phyloP scores from a whole-genome alignment of 257 asterid genomes.

The Solanum appendiculatum region DNA sequence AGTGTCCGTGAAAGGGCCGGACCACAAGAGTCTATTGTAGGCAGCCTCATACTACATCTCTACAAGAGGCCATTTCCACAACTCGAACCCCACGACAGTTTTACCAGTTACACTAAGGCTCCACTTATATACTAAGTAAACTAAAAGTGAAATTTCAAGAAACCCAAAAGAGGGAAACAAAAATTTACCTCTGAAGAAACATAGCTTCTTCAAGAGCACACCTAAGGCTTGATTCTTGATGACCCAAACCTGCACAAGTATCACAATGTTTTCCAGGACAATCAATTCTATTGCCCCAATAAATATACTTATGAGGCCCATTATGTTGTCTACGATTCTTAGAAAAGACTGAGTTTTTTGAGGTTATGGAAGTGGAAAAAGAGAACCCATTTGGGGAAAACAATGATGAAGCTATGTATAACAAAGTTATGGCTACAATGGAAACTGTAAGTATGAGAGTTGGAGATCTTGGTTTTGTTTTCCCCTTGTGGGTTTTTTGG shows the following conservation, averaged over 20 bases:
- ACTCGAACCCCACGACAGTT: neutral
- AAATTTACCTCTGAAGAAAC: conserved; percentile 58
- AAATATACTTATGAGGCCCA: conserved; percentile 58
- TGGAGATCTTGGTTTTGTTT: conserved; percentile 63
- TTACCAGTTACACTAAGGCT: neutral
- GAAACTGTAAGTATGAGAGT: conserved; percentile 29
- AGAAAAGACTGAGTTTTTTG: conserved; percentile 2
- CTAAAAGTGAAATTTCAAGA: neutral
- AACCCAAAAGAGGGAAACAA: neutral
- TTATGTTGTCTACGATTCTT: neutral
- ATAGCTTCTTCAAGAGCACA: conserved; percentile 98
- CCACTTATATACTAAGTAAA: neutral
- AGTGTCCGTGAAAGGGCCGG: neutral
- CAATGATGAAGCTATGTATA: conserved; percentile 48
- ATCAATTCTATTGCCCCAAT: conserved; percentile 85
- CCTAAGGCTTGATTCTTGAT: conserved; percentile 98
- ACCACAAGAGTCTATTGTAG: neutral
- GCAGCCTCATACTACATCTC: neutral
- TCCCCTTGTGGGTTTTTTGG: conserved; percentile 45
- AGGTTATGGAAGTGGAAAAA: conserved; percentile 22
- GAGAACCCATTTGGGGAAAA: conserved; percentile 34
- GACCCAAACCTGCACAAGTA: conserved; percentile 91
- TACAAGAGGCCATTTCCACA: neutral
- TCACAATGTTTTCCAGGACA: conserved; percentile 99
- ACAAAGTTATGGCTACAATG: conserved; percentile 39